Evolutionary conservation across 108 stramenopile species (phyloP).

Genomic region (Fragilaria radians): DNA sequence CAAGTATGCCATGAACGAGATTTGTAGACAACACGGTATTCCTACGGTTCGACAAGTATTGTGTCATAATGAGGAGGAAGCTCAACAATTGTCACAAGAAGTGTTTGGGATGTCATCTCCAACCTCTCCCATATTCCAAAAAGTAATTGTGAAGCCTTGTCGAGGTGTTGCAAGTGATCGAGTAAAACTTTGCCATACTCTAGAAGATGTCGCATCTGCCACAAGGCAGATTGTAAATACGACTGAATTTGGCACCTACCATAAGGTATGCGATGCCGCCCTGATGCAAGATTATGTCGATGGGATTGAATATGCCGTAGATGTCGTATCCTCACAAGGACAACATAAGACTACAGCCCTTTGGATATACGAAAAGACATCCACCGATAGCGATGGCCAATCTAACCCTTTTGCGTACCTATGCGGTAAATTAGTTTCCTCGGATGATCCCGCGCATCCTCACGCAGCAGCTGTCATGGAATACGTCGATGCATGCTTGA

Average conservation of each 20-base stretch:
- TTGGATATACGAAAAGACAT: slow-evolving; percentile 5
- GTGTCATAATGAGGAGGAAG: not conserved
- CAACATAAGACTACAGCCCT: not conserved
- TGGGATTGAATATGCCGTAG: not conserved
- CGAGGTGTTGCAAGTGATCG: not conserved
- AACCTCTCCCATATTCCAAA: not conserved
- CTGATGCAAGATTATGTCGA: not conserved
- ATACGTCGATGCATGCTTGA: not conserved
- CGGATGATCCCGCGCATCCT: not conserved
- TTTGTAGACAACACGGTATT: not conserved
- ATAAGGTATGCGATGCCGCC: not conserved
- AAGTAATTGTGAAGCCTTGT: not conserved
- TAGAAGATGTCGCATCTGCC: not conserved
- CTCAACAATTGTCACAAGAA: not conserved
- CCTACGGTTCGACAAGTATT: not conserved
- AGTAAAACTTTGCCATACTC: not conserved
- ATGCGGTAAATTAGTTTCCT: not conserved
- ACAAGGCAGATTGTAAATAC: not conserved
- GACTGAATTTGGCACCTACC: not conserved
- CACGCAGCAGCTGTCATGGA: not conserved
- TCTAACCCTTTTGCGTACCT: not conserved
- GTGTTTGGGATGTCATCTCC: not conserved
- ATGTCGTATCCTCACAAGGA: not conserved
- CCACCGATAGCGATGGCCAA: slow-evolving; percentile 9
- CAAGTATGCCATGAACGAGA: not conserved